Percentiles rank a stretch among this genome's conserved stretches.
phyloP scores from a whole-genome alignment of 805 yeast genomes.

The Tetrapisispora arboricola region DNA sequence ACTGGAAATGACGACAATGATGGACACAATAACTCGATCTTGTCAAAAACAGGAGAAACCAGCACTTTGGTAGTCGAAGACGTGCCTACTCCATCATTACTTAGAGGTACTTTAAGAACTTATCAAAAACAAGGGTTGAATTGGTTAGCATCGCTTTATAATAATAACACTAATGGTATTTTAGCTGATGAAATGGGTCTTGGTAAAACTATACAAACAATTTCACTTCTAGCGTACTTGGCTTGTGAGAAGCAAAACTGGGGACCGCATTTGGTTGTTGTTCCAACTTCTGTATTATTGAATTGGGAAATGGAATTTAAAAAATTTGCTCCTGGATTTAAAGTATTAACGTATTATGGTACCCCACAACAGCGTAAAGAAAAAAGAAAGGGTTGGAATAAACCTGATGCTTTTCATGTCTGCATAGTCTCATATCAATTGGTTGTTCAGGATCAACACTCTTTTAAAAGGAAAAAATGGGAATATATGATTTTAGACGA shows the following conservation, averaged over 20 bases:
- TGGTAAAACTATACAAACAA: slow-evolving; percentile 95
- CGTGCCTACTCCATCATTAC: slow-evolving; percentile 65
- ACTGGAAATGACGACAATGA: background rate
- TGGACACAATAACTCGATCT: no score
- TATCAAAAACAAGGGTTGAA: slow-evolving; percentile 95
- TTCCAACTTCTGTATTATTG: slow-evolving; percentile 93
- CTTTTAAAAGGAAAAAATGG: slow-evolving; percentile 89
- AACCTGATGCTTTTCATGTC: slow-evolving; percentile 89
- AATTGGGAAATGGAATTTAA: slow-evolving; percentile 99
- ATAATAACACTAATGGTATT: slow-evolving; percentile 89
- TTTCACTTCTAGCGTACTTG: slow-evolving; percentile 70
- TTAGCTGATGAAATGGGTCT: slow-evolving; percentile 99
- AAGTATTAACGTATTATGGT: slow-evolving; percentile 91
- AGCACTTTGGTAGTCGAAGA: slow-evolving; percentile 42
- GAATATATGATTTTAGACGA: slow-evolving; percentile 94
- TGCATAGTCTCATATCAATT: slow-evolving; percentile 95
- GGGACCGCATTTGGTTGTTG: slow-evolving; percentile 97
- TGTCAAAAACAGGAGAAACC: background rate
- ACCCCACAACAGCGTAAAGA: slow-evolving; percentile 94
- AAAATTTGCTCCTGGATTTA: slow-evolving; percentile 95
- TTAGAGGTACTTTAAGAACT: slow-evolving; percentile 75
- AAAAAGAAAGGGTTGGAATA: slow-evolving; percentile 96
- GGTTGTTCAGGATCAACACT: slow-evolving; percentile 94
- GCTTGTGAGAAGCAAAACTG: slow-evolving; percentile 91
- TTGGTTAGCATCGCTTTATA: slow-evolving; percentile 92